phyloP scores from a whole-genome alignment of 2,329 filamentous ascomycete species.

The Diaporthe sp. region DNA sequence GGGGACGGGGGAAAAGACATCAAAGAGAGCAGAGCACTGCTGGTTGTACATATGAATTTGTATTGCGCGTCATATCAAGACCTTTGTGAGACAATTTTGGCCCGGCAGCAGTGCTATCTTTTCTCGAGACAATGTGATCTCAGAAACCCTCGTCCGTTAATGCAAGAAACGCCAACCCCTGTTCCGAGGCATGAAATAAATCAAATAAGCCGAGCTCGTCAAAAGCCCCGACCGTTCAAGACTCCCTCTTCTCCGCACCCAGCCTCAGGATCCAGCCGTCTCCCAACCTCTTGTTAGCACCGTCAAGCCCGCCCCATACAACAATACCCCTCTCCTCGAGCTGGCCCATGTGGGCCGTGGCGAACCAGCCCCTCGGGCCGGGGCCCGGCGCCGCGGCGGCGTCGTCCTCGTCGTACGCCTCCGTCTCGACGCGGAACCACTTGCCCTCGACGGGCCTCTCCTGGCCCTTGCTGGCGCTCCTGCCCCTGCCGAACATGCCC shows the following conservation, averaged over 20 bases:
- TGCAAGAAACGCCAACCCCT: slow-evolving; percentile 18
- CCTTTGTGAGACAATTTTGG: slow-evolving; percentile 23
- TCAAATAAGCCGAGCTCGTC: not conserved
- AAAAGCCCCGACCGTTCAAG: slow-evolving; percentile 2
- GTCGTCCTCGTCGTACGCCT: slow-evolving; percentile 63
- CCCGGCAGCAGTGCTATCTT: slow-evolving; percentile 10
- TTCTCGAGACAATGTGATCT: not conserved
- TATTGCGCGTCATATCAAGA: slow-evolving; percentile 14
- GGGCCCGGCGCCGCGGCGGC: slow-evolving; percentile 58
- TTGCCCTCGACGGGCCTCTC: slow-evolving; percentile 64
- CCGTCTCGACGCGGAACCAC: slow-evolving; percentile 62
- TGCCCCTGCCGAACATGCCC: slow-evolving; percentile 45
- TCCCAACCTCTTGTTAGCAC: slow-evolving; percentile 60
- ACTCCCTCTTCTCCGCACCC: slow-evolving; percentile 43
- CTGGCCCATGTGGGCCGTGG: slow-evolving; percentile 65
- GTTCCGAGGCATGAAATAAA: not conserved
- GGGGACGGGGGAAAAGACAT: not conserved
- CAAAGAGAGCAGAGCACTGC: slow-evolving; percentile 19
- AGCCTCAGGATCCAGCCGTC: slow-evolving; percentile 75
- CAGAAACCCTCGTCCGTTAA: not conserved
- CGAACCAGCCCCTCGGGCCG: slow-evolving; percentile 66
- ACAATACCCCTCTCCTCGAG: slow-evolving; percentile 69
- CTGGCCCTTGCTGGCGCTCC: slow-evolving; percentile 25
- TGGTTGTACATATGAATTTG: slow-evolving; percentile 36
- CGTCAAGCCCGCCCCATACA: slow-evolving; percentile 69